Evolutionary conservation across 2,329 filamentous ascomycete genomes (phyloP), one percentile per base, ranked within the genome.

Genomic region (Pseudocercospora vitis): DNA sequence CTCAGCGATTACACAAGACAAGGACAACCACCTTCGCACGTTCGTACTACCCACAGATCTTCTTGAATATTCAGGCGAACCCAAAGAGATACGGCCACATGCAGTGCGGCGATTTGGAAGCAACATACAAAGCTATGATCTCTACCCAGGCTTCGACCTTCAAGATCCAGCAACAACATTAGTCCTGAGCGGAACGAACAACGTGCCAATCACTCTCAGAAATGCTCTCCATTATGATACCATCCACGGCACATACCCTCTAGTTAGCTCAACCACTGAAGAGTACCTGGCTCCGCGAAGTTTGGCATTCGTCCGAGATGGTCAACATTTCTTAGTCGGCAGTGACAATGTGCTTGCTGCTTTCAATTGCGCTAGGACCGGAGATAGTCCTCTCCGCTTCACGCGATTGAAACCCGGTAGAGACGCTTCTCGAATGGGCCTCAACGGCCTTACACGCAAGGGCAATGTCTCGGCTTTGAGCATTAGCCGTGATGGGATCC

Each of bases 321-420:
- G 79, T 7, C 72, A 71, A 0, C 70, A 71, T 53, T 85, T 86
- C 67, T 68, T 85, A 47, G 80, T 81, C 3, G 83, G 82, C n/a
- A 74, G 74, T 2, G 72, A 78, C 32, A 78, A 78, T 55, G 62
- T 74, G 8, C 76, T 86, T 40, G 76, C 78, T 37, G 64, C 78
- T 12, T 86, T 85, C 62, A 81, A 86, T 65, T 63, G 81, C 21
- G 70, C 72, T 4, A 71, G 78, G 7, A 65, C 75, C 4, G 73
- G 75, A 2, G 69, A 75, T 21, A 76, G 73, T 0, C 82, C 83
- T 0, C 54, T 77, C 1, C 63, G 68, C 1, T 70, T 68, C 45
- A 68, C 75, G 59, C 55, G 47, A 26, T 50, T 63, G 70, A 70
- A 2, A 80, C 80, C 14, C 14, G 46, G 53, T 12, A 46, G 49